Evolutionary conservation across 805 yeast genomes (phyloP).

Genomic region (Suhomyces prunicola): DNA sequence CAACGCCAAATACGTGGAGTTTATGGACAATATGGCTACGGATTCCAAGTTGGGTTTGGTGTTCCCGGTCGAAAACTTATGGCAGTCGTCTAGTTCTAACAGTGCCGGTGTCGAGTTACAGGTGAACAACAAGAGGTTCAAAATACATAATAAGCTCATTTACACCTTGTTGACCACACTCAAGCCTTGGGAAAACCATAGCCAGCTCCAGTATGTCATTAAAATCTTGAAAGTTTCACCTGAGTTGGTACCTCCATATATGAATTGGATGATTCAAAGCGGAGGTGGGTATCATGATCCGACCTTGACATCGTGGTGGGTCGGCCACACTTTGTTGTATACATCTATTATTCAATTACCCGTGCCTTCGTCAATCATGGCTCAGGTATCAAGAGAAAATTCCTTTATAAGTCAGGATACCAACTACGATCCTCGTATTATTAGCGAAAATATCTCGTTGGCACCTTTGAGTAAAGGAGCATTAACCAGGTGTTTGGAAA

Average conservation of each 20-base stretch:
- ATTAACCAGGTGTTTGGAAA: constrained; percentile 52
- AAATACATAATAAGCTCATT: constrained; percentile 63
- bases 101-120: constrained; percentile 40
- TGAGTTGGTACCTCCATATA: constrained; percentile 73
- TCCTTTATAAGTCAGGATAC: constrained; percentile 34
- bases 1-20: constrained; percentile 36
- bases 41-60: constrained; percentile 48
- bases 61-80: constrained; percentile 47
- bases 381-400: constrained; percentile 12
- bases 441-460: constrained; percentile 62
- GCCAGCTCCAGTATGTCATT: constrained; percentile 55
- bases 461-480: constrained; percentile 57
- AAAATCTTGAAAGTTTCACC: constrained; percentile 52
- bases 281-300: constrained; percentile 78
- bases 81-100: constrained; percentile 28
- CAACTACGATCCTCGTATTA: constrained; percentile 22
- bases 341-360: constrained; percentile 57
- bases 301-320: constrained; percentile 74
- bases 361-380: constrained; percentile 39
- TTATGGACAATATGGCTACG: constrained; percentile 49
- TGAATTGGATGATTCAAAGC: constrained; percentile 48
- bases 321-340: constrained; percentile 64
- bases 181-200: constrained; percentile 77
- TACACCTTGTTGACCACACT: constrained; percentile 59
- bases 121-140: constrained; percentile 52